phyloP scores from a whole-genome alignment of 768 basidiomycete species.

The Leucocoprinus leucothites region DNA sequence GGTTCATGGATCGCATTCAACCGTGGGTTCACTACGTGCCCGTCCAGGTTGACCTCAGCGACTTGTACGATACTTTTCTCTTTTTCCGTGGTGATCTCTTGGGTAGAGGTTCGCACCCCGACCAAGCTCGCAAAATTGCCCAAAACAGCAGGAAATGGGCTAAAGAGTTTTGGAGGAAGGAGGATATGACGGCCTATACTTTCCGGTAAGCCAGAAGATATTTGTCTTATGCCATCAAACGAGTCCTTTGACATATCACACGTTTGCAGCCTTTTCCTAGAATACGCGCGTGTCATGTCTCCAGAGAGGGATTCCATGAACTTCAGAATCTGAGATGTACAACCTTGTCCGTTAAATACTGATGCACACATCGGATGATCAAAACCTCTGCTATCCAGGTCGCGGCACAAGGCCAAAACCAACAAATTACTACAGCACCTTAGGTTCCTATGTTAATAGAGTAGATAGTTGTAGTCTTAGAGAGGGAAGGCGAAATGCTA shows the following conservation, averaged over 20 bases:
- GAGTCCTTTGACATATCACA: not conserved
- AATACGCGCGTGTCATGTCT: slow-evolving; percentile 51
- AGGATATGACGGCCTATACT: slow-evolving; percentile 58
- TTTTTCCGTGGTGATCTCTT: slow-evolving; percentile 70
- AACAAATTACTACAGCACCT: too few species aligned
- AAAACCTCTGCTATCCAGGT: too few species aligned
- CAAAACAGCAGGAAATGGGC: slow-evolving; percentile 56
- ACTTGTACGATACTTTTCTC: slow-evolving; percentile 65
- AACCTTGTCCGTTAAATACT: too few species aligned
- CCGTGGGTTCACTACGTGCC: slow-evolving; percentile 79
- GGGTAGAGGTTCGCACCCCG: slow-evolving; percentile 59
- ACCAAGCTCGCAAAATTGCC: slow-evolving; percentile 52
- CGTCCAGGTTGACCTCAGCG: slow-evolving; percentile 58
- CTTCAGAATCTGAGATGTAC: slow-evolving; percentile 15
- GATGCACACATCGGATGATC: not conserved
- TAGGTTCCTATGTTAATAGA: too few species aligned
- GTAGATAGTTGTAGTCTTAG: too few species aligned
- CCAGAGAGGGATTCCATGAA: slow-evolving; percentile 36
- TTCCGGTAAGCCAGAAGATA: slow-evolving; percentile 39
- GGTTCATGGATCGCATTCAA: slow-evolving; percentile 51
- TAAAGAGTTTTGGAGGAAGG: slow-evolving; percentile 51
- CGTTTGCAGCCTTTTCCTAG: slow-evolving; percentile 20
- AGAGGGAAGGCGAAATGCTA: too few species aligned
- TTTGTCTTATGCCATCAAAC: not conserved
- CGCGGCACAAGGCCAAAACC: too few species aligned